phyloP scores from a whole-genome alignment of 2,329 filamentous ascomycete species.

The Phyllosticta ampelicida region DNA sequence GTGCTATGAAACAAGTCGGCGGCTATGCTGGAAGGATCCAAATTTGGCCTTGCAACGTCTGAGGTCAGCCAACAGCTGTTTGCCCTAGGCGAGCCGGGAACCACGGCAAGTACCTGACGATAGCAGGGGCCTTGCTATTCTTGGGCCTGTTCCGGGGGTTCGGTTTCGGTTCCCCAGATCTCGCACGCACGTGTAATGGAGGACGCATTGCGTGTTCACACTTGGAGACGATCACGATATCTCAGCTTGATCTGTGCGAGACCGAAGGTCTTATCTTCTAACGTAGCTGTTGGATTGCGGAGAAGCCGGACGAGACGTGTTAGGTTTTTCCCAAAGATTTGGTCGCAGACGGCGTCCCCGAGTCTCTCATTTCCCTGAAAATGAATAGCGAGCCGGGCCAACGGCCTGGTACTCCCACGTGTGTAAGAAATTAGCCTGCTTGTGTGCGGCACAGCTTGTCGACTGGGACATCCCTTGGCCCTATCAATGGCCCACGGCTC shows the following conservation, averaged over 20 bases:
- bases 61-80: neutral
- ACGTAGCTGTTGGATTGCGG: neutral
- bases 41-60: neutral
- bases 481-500: neutral
- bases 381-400: constrained; percentile 1
- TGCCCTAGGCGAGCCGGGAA: neutral
- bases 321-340: neutral
- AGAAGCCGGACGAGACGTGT: neutral
- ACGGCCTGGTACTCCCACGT: constrained; percentile 5
- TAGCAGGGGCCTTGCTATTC: neutral
- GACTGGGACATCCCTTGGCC: neutral
- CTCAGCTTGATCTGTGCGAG: neutral
- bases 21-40: neutral
- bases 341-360: constrained; percentile 5
- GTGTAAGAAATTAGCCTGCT: constrained; percentile 6
- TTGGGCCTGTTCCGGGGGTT: neutral
- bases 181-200: neutral
- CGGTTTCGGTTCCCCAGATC: neutral
- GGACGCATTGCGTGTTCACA: neutral
- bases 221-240: neutral
- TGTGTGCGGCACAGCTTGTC: constrained; percentile 6
- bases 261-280: neutral
- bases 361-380: constrained; percentile 2
- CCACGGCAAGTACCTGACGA: neutral
- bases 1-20: neutral